Evolutionary conservation across 2,329 filamentous ascomycete species (phyloP).

Genomic region (Diaporthe sp.): DNA sequence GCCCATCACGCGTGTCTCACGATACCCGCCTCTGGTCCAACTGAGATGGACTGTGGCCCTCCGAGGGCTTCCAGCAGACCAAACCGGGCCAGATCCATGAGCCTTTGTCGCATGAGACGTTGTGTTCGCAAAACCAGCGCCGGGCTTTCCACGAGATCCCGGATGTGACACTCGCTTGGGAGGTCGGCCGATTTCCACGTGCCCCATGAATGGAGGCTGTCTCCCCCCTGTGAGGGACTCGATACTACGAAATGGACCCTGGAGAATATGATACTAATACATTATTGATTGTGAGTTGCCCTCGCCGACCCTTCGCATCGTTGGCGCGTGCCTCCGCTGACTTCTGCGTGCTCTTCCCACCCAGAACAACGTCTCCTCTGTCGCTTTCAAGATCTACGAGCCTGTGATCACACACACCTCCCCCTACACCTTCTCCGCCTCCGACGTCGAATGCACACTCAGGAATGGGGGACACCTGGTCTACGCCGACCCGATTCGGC

Average conservation of each 20-base stretch:
- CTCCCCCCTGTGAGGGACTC: constrained; percentile 44
- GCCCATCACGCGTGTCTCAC: constrained; percentile 33
- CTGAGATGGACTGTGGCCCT: constrained; percentile 40
- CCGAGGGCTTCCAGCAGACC: constrained; percentile 36
- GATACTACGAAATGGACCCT: constrained; percentile 69
- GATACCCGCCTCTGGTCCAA: constrained; percentile 16
- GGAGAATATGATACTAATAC: constrained; percentile 75
- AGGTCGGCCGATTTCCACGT: constrained; percentile 37
- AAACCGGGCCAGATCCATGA: constrained; percentile 30
- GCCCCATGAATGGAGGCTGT: constrained; percentile 41
- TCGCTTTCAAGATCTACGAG: constrained; percentile 70
- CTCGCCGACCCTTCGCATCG: background rate
- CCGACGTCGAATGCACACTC: constrained; percentile 66
- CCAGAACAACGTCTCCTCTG: constrained; percentile 70
- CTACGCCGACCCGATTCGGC: constrained; percentile 64
- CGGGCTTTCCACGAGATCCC: constrained; percentile 26
- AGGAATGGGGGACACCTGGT: constrained; percentile 68
- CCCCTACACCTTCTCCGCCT: constrained; percentile 60
- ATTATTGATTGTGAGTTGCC: constrained; percentile 66
- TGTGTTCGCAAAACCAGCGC: constrained; percentile 17
- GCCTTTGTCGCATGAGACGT: constrained; percentile 1
- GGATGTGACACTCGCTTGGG: constrained; percentile 36
- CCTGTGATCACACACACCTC: constrained; percentile 59
- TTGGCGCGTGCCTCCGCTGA: constrained; percentile 39
- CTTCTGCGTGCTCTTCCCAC: constrained; percentile 13